These are phyloP conservation scores for Gentiana dahurica DNA, from an alignment of 257 asterid genomes.

Conservation along the genomic window DNA sequence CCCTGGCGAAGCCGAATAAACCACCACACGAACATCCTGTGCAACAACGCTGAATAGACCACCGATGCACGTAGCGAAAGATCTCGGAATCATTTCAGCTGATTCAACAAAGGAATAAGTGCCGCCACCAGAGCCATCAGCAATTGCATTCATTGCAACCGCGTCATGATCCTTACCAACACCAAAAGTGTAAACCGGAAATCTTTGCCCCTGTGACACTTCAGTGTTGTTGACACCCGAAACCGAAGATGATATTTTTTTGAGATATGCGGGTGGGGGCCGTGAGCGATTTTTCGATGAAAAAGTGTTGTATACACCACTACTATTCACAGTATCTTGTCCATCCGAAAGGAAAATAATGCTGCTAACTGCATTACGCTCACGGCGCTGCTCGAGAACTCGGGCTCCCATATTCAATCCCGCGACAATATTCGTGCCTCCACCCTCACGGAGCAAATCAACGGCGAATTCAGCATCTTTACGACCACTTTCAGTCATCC, in stretches of 20 bases:
- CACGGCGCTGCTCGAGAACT: conserved; percentile 23
- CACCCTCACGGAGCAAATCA: conserved; percentile 12
- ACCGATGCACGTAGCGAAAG: conserved; percentile 36
- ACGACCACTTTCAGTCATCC: conserved; percentile 31
- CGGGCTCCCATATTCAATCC: conserved; percentile 23
- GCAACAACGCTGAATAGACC: conserved; percentile 36
- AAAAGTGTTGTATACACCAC: not conserved
- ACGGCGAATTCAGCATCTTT: conserved; percentile 25
- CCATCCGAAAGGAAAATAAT: conserved; percentile 39
- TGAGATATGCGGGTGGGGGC: not conserved
- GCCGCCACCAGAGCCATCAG: conserved; percentile 48
- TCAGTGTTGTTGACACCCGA: not conserved
- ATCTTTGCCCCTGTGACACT: not conserved
- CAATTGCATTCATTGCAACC: conserved; percentile 25
- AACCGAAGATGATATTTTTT: not conserved
- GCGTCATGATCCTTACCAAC: conserved; percentile 11
- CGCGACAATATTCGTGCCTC: conserved; percentile 25
- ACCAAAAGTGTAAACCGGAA: conserved; percentile 10
- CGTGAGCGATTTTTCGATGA: too few relatives aligned
- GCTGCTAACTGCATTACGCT: conserved; percentile 23
- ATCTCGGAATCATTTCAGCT: conserved; percentile 27
- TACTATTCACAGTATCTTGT: conserved; percentile 13
- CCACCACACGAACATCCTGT: conserved; percentile 24
- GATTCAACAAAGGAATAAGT: conserved; percentile 39
- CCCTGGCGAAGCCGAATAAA: conserved; percentile 19